Base-by-base conservation (phyloP, 371 early-diverging fungal species). In the Phascolomyces articulosus region DNA sequence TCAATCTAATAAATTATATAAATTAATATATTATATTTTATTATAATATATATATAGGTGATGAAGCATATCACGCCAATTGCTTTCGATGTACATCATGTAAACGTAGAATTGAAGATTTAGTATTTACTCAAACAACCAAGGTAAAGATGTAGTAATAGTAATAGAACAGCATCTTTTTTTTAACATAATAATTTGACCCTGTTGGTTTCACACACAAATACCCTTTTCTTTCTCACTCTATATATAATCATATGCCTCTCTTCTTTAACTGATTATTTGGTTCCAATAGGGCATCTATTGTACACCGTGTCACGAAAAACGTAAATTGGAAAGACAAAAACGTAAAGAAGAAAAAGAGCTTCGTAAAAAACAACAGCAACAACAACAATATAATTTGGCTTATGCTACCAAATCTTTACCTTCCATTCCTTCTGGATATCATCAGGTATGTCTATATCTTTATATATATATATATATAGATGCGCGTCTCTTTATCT, bases 41-140 rank as follows among this genome's bases (percentile, higher is more conserved):
- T n/a, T n/a, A 20, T 23, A 20, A n/a, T 23, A 27, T 29, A 48
- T 49, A 9, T n/a, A 40, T 27, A 89, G 91, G 89, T 15, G 90
- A 92, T 47, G 92, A 90, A 49, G 88, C 93, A n/a, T 95, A 92
- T 68, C 95, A 95, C 62, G 87, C 89, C n/a, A 90, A 87, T 48
- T 95, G 94, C 66, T 95, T 95, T 69, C 80, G 89, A 11, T 95
- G 93, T 67, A 77, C 84, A 16, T 86, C 84, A 60, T 93, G 92
- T 69, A 76, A 83, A 63, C 75, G 86, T 53, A 85, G 83, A 64
- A 92, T 92, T 65, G 88, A 88, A 40, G 91, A 91, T 71, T 77
- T 91, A 60, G 87, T 90, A 31, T 93, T 89, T 79, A 91, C 91
- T 61, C 90, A 92, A 77, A 93, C 93, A 51, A 90, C 87, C 69